A percentile compares a stretch with the other conserved stretches of the same genome.
Evolutionary conservation across 164 flowering plant genomes (phyloP).

Genomic region (Umbellularia californica): DNA sequence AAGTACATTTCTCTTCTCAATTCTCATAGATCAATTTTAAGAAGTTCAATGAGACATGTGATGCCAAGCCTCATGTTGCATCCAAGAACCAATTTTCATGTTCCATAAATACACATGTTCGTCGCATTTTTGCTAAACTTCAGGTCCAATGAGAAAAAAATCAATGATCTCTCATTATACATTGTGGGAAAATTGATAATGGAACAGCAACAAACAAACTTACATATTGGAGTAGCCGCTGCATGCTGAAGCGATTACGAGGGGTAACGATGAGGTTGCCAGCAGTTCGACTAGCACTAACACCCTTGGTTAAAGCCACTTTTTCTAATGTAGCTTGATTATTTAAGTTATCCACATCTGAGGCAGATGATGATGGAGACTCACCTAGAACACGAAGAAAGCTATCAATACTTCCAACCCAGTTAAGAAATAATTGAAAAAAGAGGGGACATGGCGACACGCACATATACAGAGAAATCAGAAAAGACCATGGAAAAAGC

Average conservation of each 20-base stretch:
- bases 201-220: slow-evolving; percentile 27
- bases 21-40: no score
- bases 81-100: no score
- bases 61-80: no score
- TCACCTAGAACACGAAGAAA: slow-evolving; percentile 43
- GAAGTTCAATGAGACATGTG: no score
- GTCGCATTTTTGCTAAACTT: not conserved
- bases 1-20: no score
- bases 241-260: slow-evolving; percentile 43
- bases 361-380: slow-evolving; percentile 91
- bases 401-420: not conserved
- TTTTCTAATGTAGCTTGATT: slow-evolving; percentile 38
- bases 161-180: not conserved
- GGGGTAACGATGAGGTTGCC: slow-evolving; percentile 55
- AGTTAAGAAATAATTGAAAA: slow-evolving; percentile 1
- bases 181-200: not conserved
- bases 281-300: slow-evolving; percentile 32
- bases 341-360: slow-evolving; percentile 82
- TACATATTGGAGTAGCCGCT: slow-evolving; percentile 68
- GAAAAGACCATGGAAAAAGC: not conserved
- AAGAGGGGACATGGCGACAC: not conserved
- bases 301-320: slow-evolving; percentile 35
- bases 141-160: not conserved
- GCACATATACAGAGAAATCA: not conserved
- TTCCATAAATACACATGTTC: no score